Evolutionary conservation across 176 grass and related monocot species (phyloP), one percentile per base, ranked within the genome.

Genomic region (Typha latifolia): DNA sequence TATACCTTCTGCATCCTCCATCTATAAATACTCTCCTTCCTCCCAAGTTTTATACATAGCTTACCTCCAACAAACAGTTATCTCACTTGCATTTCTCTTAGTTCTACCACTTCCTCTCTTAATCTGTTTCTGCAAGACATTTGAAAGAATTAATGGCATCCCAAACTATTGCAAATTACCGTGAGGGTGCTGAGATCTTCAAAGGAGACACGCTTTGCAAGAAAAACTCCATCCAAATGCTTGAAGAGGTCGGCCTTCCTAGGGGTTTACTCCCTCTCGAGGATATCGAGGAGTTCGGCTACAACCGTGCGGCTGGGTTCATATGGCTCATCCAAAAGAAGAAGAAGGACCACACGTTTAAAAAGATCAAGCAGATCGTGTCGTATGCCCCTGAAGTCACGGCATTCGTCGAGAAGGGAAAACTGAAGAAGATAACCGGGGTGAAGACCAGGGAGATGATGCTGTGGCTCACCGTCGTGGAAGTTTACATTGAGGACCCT

Each of bases 321-420:
- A 53, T 63, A 65, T 67, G 57, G 66, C 55, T 66, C 12, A 47
- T 74, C n/a, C 82, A 66, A 31, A 73, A 81, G 73, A 86, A 85
- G 73, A 79, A 72, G 64, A 74, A 66, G 23, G 53, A 85, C 0
- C 64, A 80, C 82, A 80, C 73, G 0, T 78, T 76, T 61, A 80
- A 70, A 23, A 79, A 62, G 64, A 69, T 73, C 13, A 85, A 73
- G 32, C 49, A 77, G 52, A 57, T 66, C 0, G 76, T 79, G 10
- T 80, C 67, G 4, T 80, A 80, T 8, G 77, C 63, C 0, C 1
- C 34, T 0, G 69, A 80, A 69, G 77, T 80, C 3, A 72, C 63
- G 3, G 43, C 69, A 0, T 62, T 80, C 4, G 43, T 22, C 0
- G 69, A 73, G 32, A 66, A 73, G 14, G 62, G 77, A 0, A 80